A percentile compares a stretch with the other conserved stretches of the same genome.
Evolutionary conservation across 306 rosid genomes (phyloP).

Genomic region (Fagus sylvatica): DNA sequence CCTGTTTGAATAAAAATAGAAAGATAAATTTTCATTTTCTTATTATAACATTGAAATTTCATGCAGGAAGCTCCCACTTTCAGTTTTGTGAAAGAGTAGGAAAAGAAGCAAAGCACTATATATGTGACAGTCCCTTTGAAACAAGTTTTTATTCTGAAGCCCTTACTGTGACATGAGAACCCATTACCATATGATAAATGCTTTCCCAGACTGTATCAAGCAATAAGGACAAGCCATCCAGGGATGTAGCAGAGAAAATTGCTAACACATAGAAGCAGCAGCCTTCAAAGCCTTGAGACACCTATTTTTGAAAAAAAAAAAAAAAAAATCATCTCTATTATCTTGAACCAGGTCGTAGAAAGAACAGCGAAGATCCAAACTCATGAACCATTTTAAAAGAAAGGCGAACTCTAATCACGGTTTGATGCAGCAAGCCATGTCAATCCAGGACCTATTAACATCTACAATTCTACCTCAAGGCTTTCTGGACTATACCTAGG

Average conservation of each 20-base stretch:
- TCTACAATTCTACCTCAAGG: neutral
- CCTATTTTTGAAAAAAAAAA: neutral
- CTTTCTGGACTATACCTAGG: neutral
- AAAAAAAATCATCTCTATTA: neutral
- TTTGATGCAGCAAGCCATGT: neutral
- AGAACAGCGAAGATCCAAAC: neutral
- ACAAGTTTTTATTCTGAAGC: conserved; percentile 35
- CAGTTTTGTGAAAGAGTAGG: conserved; percentile 11
- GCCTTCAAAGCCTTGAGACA: conserved; percentile 17
- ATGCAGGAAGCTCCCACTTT: conserved; percentile 25
- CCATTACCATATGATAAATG: conserved; percentile 41
- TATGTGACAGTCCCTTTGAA: conserved; percentile 28
- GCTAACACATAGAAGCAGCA: conserved; percentile 26
- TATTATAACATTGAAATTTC: conserved; percentile 19
- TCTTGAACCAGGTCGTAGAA: neutral
- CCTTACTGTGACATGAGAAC: conserved; percentile 38
- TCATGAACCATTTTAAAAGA: conserved; percentile 5
- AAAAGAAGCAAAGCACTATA: conserved; percentile 20
- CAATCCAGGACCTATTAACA: conserved; percentile 1
- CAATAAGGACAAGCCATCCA: conserved; percentile 38
- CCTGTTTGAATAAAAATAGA: conserved; percentile 55
- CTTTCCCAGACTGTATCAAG: conserved; percentile 34
- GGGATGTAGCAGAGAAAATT: conserved; percentile 33
- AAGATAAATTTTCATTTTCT: conserved; percentile 17
- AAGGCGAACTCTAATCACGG: conserved; percentile 6